Evolutionary conservation across 2,329 filamentous ascomycete species (phyloP).

Genomic region (Talaromyces albobiverticillius): DNA sequence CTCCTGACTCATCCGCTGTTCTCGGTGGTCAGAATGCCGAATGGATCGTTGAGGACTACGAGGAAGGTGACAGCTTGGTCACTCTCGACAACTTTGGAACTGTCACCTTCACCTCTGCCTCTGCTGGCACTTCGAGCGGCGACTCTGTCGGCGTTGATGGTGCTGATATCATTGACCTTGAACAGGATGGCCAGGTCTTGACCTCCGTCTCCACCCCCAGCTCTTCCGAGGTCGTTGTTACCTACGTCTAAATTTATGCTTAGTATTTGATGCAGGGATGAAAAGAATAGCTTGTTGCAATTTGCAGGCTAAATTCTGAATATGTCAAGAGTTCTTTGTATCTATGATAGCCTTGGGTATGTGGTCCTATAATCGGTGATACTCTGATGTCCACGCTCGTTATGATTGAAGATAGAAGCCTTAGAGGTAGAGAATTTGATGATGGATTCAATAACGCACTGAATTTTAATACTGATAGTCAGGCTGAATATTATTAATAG

Average conservation of each 20-base stretch:
- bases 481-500: too few relatives aligned
- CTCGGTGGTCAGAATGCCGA: slow-evolving; percentile 59
- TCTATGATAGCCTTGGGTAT: not conserved
- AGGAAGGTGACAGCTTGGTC: slow-evolving; percentile 38
- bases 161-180: slow-evolving; percentile 46
- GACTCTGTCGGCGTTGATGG: slow-evolving; percentile 31
- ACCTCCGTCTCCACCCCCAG: slow-evolving; percentile 27
- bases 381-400: not conserved
- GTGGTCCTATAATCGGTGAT: not conserved
- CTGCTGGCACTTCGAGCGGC: slow-evolving; percentile 22
- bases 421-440: too few relatives aligned
- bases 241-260: slow-evolving; percentile 14
- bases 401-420: too few relatives aligned
- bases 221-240: slow-evolving; percentile 27
- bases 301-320: not conserved
- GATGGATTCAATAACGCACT: too few relatives aligned
- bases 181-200: slow-evolving; percentile 40
- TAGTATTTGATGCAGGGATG: not conserved
- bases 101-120: slow-evolving; percentile 38
- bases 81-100: slow-evolving; percentile 48
- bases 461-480: too few relatives aligned
- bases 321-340: not conserved
- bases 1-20: slow-evolving; percentile 28
- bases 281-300: not conserved
- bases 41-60: slow-evolving; percentile 62